Evolutionary conservation across 495 filamentous ascomycete genomes (phyloP).

Genomic region (Xanthoparmelia taractica): DNA sequence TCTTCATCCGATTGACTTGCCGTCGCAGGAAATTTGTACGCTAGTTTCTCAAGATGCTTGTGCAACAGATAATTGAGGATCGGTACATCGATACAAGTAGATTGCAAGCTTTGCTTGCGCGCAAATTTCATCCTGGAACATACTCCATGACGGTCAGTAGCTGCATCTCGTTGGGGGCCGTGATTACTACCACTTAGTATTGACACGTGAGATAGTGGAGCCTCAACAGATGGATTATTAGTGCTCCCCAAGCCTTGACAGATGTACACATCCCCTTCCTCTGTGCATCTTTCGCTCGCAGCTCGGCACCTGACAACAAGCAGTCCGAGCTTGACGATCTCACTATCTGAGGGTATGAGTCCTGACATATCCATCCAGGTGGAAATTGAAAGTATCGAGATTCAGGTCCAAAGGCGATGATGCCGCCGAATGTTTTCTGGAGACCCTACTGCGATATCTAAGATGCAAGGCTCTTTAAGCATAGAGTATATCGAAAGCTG

Average conservation of each 20-base stretch:
- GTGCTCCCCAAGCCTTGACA: conserved; percentile 7
- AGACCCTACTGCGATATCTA: neutral
- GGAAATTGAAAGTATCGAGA: neutral
- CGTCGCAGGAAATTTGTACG: neutral
- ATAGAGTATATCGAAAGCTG: neutral
- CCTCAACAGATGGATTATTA: conserved; percentile 17
- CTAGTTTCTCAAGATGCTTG: neutral
- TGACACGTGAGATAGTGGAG: conserved; percentile 4
- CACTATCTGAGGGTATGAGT: conserved; percentile 5
- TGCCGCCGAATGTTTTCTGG: neutral
- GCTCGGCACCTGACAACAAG: neutral
- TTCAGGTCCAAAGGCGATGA: neutral
- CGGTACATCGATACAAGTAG: conserved; percentile 12
- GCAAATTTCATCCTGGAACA: conserved; percentile 10
- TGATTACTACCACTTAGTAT: too few relatives aligned
- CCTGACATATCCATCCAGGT: neutral
- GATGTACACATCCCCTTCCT: conserved; percentile 6
- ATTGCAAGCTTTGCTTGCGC: conserved; percentile 9
- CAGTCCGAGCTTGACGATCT: conserved; percentile 13
- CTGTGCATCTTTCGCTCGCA: neutral
- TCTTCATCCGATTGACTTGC: neutral
- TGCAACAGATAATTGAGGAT: conserved; percentile 16
- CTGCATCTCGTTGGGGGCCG: neutral
- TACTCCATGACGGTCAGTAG: neutral
- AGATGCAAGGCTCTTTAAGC: neutral